These are phyloP conservation scores for Suillus hirtellus DNA, from an alignment of 768 basidiomycete species.

Conservation along the genomic window DNA sequence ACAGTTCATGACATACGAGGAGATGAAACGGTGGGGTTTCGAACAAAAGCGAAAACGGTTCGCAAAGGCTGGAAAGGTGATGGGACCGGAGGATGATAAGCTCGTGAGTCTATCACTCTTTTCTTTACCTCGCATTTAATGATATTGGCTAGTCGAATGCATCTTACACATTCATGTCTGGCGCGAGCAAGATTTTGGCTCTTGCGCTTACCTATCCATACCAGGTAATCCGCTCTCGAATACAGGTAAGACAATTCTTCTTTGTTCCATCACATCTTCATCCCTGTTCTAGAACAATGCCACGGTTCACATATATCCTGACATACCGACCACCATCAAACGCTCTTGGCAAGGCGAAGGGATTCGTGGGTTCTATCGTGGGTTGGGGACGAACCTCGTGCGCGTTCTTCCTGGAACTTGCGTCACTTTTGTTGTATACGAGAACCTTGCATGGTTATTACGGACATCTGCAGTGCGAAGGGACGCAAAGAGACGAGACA, in stretches of 20 bases:
- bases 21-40: conserved; percentile 90
- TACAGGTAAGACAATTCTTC: conserved; percentile 63
- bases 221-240: conserved; percentile 91
- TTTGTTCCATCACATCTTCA: conserved; percentile 9
- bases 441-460: conserved; percentile 84
- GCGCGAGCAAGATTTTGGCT: conserved; percentile 83
- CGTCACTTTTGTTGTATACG: conserved; percentile 97
- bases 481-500: conserved; percentile 28
- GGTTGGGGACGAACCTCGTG: conserved; percentile 90
- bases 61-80: conserved; percentile 58
- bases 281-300: conserved; percentile 56
- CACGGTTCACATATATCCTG: conserved; percentile 68
- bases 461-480: conserved; percentile 62
- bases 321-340: conserved; percentile 77
- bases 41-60: conserved; percentile 70
- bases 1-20: conserved; percentile 95
- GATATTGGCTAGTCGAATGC: conserved; percentile 69
- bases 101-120: conserved; percentile 54
- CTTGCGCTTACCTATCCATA: conserved; percentile 91
- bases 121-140: conserved; percentile 1
- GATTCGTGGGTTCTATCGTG: conserved; percentile 87
- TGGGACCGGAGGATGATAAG: conserved; percentile 78
- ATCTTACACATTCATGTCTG: conserved; percentile 91
- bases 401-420: conserved; percentile 96
- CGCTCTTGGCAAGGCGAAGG: conserved; percentile 85